phyloP scores from a whole-genome alignment of 1,284 basidiomycete species.

The Trametes versicolor region DNA sequence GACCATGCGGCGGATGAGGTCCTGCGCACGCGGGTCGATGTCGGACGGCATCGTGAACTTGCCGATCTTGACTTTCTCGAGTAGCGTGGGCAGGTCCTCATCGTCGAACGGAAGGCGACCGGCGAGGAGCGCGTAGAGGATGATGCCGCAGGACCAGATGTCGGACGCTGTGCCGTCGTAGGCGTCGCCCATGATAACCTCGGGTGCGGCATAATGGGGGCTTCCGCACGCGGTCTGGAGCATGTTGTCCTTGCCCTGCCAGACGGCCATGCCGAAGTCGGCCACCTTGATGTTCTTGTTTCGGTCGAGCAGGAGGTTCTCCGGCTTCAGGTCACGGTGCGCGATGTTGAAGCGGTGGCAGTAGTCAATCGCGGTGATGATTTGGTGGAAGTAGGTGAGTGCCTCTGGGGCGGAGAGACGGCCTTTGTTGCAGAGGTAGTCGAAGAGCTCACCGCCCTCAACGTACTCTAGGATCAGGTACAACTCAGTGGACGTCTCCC shows the following conservation, averaged over 20 bases:
- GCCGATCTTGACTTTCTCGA: constrained; percentile 89
- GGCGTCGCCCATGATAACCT: constrained; percentile 86
- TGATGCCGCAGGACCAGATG: constrained; percentile 99
- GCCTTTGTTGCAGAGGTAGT: constrained; percentile 90
- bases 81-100: constrained; percentile 77
- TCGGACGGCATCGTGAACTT: constrained; percentile 86
- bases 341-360: constrained; percentile 98
- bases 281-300: constrained; percentile 95
- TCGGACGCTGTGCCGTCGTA: constrained; percentile 94
- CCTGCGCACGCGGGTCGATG: constrained; percentile 81
- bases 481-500: constrained; percentile 93
- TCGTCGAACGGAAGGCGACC: constrained; percentile 96
- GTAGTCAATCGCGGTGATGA: constrained; percentile 95
- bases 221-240: constrained; percentile 94
- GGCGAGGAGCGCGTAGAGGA: constrained; percentile 92
- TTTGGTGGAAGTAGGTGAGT: constrained; percentile 95
- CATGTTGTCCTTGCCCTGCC: constrained; percentile 76
- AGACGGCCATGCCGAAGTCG: constrained; percentile 99
- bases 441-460: constrained; percentile 97
- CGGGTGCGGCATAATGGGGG: constrained; percentile 98
- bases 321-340: constrained; percentile 97
- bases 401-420: constrained; percentile 86
- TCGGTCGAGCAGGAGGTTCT: constrained; percentile 91
- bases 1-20: constrained; percentile 91
- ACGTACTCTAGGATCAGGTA: constrained; percentile 98